Evolutionary conservation across 2,329 filamentous ascomycete species (phyloP), one percentile per base, ranked within the genome.

Genomic region (Sclerotinia sclerotiorum): DNA sequence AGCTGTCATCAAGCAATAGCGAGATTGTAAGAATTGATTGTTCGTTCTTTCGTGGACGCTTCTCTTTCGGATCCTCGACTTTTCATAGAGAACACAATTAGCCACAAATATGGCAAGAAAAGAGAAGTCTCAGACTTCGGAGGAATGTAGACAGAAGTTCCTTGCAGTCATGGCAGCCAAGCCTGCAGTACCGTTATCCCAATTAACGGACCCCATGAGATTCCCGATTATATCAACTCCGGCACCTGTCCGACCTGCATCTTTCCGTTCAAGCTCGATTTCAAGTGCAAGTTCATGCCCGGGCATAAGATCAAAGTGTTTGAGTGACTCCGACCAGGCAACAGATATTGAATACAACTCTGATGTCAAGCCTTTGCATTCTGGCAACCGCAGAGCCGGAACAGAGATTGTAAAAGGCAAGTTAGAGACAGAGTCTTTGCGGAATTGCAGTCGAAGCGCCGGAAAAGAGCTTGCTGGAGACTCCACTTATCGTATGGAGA

Each of bases 401-500:
- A 62, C 39, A 13, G 8, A 62, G 3, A 62, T 42, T 27, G 15
- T 17, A 10, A 62, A 24, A 24, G 29, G 46, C n/a, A 35, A 57
- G 5, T 39, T 32, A 39, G 35, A 35, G 2, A n/a, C 42, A 11
- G 57, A 48, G 15, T 19, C 42, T n/a, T 5, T 32, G 27, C 5
- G 19, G 5, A n/a, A 17, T 8, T 19, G 42, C 21, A 32, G 19
- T 17, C 42, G 11, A 4, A 46, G 17, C 58, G 11, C 19, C 24
- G 19, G 24, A n/a, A 62, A 35, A 27, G 32, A 51, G n/a, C 5
- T 56, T 27, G 24, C 17, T 15, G 46, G 55, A 32, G 19, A 21
- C 19, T 65, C 51, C 15, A 35, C 19, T 24, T 58, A 65, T 58
- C 51, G 39, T 24, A 65, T 65, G 21, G 63, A 65, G 27, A 57